These are phyloP conservation scores for Xylariaceae sp. DNA, from an alignment of 2,329 filamentous ascomycete species.

Conservation along the genomic window DNA sequence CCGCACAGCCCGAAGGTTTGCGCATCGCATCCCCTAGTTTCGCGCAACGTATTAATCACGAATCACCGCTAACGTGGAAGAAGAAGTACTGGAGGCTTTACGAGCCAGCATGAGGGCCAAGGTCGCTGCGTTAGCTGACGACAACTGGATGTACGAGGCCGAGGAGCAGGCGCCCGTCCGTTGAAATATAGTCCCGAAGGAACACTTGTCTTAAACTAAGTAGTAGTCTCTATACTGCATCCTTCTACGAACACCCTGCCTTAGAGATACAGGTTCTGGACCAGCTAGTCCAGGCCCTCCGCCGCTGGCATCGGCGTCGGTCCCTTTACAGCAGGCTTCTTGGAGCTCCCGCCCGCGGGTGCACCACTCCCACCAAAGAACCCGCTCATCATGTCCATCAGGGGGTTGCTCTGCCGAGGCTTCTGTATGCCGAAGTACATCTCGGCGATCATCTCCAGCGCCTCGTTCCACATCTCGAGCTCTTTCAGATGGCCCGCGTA, in stretches of 20 bases:
- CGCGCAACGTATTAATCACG: not conserved
- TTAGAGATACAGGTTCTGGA: no score
- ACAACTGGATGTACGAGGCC: constrained; percentile 88
- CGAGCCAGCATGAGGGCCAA: constrained; percentile 69
- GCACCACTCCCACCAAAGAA: constrained; percentile 78
- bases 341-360: constrained; percentile 28
- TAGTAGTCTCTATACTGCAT: constrained; percentile 4
- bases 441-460: constrained; percentile 83
- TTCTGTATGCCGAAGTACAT: constrained; percentile 95
- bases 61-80: constrained; percentile 13
- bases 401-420: constrained; percentile 83
- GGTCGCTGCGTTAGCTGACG: constrained; percentile 71
- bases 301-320: constrained; percentile 51
- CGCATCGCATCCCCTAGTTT: not conserved
- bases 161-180: constrained; percentile 47
- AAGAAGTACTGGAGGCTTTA: constrained; percentile 67
- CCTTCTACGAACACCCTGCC: no score
- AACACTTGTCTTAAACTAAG: not conserved
- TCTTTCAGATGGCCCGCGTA: constrained; percentile 80
- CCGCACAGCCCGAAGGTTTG: constrained; percentile 65
- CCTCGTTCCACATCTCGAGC: constrained; percentile 72
- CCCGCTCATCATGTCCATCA: constrained; percentile 97
- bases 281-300: constrained; percentile 57
- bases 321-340: constrained; percentile 43
- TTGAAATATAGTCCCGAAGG: constrained; percentile 4